Evolutionary conservation across 352 stramenopile genomes (phyloP), one percentile per base, ranked within the genome.

Genomic region (Globisporangium apiculatum): DNA sequence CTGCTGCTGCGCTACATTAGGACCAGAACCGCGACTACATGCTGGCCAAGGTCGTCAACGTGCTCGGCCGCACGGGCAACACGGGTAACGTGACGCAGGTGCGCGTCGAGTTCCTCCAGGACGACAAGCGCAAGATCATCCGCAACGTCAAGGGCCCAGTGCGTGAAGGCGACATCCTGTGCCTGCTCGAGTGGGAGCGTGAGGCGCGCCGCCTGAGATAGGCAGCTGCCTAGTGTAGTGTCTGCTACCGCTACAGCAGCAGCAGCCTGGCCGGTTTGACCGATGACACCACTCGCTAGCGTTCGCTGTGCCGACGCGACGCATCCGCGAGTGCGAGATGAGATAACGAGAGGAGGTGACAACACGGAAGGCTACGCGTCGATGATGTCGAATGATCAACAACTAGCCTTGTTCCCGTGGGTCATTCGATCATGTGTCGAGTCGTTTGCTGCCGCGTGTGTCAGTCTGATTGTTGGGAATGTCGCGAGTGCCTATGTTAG

Each of bases 51-150:
- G 96, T 99, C 56, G 97, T 98, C 80, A 95, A 95, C 71, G 97
- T 99, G 71, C 86, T 99, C 62, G 97, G 97, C 79, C 96, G 97
- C 77, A 99, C 97, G 61, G 97, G 97, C 73, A 99, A 99, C 94
- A 99, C 97, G 65, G 97, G 97, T 87, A 99, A 99, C 82, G 97
- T 99, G 53, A 99, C 97, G 67, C 97, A 99, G 74, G 91, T 98
- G 52, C 95, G 97, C 75, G 97, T 99, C 60, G 97, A 99, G 83
- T 99, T 99, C 83, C 91, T 99, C 68, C 95, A 99, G 79, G 94
- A 98, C 69, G 89, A 98, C 77, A 97, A 96, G 72, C 95, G 97
- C 79, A 98, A 94, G 71, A 99, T 99, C 83, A 98, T 99, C 70
- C 90, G 97, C 69, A 99, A 99, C 83, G 97, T 99, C 68, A 99